These are phyloP conservation scores for Dissophora ornata DNA, from an alignment of 192 early-diverging fungal genomes.

Conservation along the genomic window DNA sequence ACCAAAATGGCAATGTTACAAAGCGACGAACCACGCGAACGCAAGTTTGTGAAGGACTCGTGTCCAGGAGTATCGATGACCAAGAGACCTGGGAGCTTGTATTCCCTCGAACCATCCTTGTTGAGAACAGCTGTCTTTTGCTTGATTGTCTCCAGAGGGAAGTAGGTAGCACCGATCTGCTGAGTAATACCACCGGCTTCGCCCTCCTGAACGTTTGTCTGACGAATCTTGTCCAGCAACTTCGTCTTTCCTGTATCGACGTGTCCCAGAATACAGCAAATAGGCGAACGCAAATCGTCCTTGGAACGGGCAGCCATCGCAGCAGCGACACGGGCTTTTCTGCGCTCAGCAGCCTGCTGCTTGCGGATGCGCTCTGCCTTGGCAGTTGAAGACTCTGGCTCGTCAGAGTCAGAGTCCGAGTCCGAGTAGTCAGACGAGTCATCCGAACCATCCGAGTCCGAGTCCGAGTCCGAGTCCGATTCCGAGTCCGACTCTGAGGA, in stretches of 20 bases:
- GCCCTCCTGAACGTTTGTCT: slow-evolving; percentile 99
- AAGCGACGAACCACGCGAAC: slow-evolving; percentile 94
- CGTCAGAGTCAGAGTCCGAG: slow-evolving; percentile 63
- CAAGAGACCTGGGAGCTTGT: slow-evolving; percentile 93
- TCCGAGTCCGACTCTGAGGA: slow-evolving; percentile 20
- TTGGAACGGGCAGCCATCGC: slow-evolving; percentile 86
- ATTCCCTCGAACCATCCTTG: slow-evolving; percentile 60
- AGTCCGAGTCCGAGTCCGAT: slow-evolving; percentile 59
- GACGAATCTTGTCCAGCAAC: slow-evolving; percentile 98
- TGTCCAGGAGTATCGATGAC: slow-evolving; percentile 99
- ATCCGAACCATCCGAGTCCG: slow-evolving; percentile 65
- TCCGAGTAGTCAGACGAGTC: slow-evolving; percentile 60
- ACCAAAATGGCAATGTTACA: slow-evolving; percentile 99
- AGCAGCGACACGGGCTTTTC: slow-evolving; percentile 75
- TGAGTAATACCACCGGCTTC: slow-evolving; percentile 99
- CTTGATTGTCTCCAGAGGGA: slow-evolving; percentile 95
- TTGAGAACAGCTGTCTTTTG: slow-evolving; percentile 89
- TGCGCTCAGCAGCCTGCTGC: slow-evolving; percentile 82
- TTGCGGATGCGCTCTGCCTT: slow-evolving; percentile 73
- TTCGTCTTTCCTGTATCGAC: slow-evolving; percentile 97
- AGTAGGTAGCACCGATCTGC: slow-evolving; percentile 99
- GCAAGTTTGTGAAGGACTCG: slow-evolving; percentile 97
- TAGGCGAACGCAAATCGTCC: slow-evolving; percentile 95
- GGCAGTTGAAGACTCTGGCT: slow-evolving; percentile 74
- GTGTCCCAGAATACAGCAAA: slow-evolving; percentile 98